These are phyloP conservation scores for Skeletonema tropicum DNA, from an alignment of 108 stramenopile species.

Conservation along the genomic window DNA sequence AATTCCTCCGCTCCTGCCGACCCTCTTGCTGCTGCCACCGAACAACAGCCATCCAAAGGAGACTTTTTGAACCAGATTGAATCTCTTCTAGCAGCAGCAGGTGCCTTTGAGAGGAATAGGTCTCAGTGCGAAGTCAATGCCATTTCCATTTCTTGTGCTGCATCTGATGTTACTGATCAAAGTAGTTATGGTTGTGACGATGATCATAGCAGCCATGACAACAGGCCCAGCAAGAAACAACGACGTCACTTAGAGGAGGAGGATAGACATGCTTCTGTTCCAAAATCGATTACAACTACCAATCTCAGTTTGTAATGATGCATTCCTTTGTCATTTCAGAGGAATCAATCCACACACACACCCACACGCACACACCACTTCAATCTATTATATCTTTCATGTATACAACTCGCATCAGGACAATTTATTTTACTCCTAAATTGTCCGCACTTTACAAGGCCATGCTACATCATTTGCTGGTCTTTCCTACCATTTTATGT, in stretches of 20 bases:
- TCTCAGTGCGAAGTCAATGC: conserved; percentile 40
- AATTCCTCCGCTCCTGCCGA: conserved; percentile 1
- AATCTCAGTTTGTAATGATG: conserved; percentile 15
- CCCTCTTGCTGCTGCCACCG: conserved; percentile 8
- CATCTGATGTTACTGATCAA: conserved; percentile 52
- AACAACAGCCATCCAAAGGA: conserved; percentile 22
- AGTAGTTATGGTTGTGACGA: conserved; percentile 46
- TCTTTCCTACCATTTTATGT: not conserved
- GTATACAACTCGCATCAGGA: not conserved
- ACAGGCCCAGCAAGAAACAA: conserved; percentile 32
- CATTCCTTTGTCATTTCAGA: not conserved
- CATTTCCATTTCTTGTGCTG: conserved; percentile 43
- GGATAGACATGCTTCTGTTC: conserved; percentile 26
- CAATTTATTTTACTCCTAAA: not conserved
- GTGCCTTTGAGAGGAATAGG: conserved; percentile 46
- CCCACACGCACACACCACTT: not conserved
- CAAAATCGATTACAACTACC: conserved; percentile 43
- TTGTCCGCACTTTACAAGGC: not conserved
- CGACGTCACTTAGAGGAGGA: conserved; percentile 11
- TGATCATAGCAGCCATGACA: conserved; percentile 20
- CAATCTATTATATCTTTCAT: conserved; percentile 1
- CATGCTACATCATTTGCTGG: not conserved
- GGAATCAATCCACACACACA: not conserved
- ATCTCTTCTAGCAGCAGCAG: conserved; percentile 67
- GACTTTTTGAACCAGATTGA: conserved; percentile 67